Conservation (phyloP, 2,329 filamentous ascomycete species). For the Xylaria sp. region DNA sequence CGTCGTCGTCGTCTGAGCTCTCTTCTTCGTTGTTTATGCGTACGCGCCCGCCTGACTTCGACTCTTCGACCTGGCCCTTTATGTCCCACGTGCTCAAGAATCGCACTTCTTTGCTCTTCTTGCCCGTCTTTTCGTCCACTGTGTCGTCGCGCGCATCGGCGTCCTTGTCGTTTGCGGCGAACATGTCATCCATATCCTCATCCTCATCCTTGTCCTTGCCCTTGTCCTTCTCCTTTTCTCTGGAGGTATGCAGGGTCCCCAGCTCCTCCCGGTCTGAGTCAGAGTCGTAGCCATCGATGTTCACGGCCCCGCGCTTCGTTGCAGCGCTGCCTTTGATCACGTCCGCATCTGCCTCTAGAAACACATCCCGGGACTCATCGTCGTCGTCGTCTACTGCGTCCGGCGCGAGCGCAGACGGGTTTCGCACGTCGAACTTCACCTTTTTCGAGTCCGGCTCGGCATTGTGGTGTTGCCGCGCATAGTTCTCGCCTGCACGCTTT, state of each 20-base stretch:
- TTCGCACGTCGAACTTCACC: constrained; percentile 92
- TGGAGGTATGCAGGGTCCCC: constrained; percentile 48
- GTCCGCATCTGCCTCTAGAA: constrained; percentile 91
- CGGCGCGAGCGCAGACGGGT: constrained; percentile 89
- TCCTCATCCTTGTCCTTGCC: constrained; percentile 57
- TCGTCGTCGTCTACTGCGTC: constrained; percentile 72
- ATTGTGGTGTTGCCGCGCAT: constrained; percentile 76
- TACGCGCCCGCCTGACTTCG: constrained; percentile 79
- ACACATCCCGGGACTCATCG: constrained; percentile 63
- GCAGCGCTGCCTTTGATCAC: constrained; percentile 84
- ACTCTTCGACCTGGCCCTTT: constrained; percentile 79
- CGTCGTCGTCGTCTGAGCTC: constrained; percentile 70
- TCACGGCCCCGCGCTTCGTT: constrained; percentile 92
- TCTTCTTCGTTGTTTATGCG: constrained; percentile 68
- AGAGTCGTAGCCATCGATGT: constrained; percentile 95
- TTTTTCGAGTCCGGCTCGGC: constrained; percentile 72
- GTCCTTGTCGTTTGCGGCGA: constrained; percentile 72
- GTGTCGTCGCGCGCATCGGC: constrained; percentile 62
- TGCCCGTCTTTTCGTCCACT: constrained; percentile 60
- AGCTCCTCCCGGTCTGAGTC: constrained; percentile 85
- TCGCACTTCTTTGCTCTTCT: constrained; percentile 71
- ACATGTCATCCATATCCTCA: constrained; percentile 86
- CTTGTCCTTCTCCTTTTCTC: constrained; percentile 42
- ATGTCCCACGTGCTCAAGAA: constrained; percentile 74
- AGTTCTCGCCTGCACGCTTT: constrained; percentile 85